Conservation (phyloP, 1,139 yeast species). For the Yamadazyma dushanensis region DNA sequence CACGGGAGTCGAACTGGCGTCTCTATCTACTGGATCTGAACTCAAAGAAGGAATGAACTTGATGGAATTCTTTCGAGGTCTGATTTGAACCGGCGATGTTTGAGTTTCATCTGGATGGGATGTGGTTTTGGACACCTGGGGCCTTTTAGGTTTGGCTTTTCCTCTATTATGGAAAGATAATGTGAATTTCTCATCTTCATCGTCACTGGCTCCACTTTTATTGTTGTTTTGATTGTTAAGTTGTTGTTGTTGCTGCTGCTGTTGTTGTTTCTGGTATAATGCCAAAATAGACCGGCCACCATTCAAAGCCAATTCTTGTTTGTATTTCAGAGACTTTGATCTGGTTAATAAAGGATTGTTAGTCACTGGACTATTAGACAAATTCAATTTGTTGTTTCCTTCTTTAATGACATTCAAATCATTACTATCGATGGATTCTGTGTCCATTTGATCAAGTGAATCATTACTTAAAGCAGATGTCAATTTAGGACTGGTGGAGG, state of each 20-base stretch:
- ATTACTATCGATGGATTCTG: conserved; percentile 16
- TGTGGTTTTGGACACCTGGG: conserved; percentile 1
- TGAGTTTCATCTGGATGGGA: conserved; percentile 9
- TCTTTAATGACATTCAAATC: conserved; percentile 23
- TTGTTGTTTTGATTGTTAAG: conserved; percentile 7
- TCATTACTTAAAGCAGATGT: conserved; percentile 13
- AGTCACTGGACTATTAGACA: background rate
- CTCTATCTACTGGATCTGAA: conserved; percentile 9
- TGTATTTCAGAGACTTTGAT: conserved; percentile 32
- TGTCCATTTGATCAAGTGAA: conserved; percentile 12
- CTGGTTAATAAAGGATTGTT: conserved; percentile 14
- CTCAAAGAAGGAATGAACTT: conserved; percentile 33
- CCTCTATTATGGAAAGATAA: conserved; percentile 21
- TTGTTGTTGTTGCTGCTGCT: conserved; percentile 12
- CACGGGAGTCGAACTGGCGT: conserved; percentile 14
- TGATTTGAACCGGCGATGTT: conserved; percentile 10
- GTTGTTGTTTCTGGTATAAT: conserved; percentile 25
- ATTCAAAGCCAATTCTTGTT: conserved; percentile 19
- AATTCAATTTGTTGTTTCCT: conserved; percentile 2
- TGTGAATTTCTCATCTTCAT: conserved; percentile 22
- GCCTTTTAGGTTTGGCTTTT: background rate
- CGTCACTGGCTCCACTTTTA: conserved; percentile 18
- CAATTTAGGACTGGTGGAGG: conserved; percentile 13
- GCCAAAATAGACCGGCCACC: conserved; percentile 27
- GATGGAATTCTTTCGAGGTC: conserved; percentile 29